Conservation (phyloP, 768 basidiomycete genomes). For the Hygrophorus pudorinus region DNA sequence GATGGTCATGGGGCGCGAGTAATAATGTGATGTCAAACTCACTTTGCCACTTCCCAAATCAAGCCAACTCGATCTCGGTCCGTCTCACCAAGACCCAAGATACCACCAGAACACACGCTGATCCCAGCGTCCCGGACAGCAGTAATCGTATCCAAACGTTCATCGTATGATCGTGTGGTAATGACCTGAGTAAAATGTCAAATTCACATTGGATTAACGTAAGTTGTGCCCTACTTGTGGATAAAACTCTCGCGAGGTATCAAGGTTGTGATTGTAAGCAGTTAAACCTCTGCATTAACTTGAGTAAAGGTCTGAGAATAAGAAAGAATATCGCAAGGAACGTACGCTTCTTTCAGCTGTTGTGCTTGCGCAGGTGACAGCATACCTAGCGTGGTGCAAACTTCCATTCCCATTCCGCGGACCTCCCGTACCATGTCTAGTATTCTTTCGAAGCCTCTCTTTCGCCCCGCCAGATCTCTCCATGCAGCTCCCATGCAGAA, state of each 20-base stretch:
- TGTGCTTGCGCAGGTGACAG: conserved; percentile 86
- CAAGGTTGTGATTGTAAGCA: conserved; percentile 98
- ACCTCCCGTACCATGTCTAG: conserved; percentile 85
- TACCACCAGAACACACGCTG: conserved; percentile 95
- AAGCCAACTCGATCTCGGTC: conserved; percentile 86
- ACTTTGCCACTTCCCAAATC: conserved; percentile 91
- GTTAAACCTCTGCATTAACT: conserved; percentile 61
- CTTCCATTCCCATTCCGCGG: conserved; percentile 97
- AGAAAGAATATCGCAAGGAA: conserved; percentile 7
- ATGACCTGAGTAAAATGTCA: conserved; percentile 55
- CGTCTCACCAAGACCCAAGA: conserved; percentile 87
- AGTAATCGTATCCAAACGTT: conserved; percentile 79
- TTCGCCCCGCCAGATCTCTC: conserved; percentile 88
- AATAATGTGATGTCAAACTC: conserved; percentile 23
- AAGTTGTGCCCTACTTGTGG: conserved; percentile 47
- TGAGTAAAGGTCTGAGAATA: conserved; percentile 8
- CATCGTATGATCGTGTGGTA: conserved; percentile 90
- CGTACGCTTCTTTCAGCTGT: conserved; percentile 88
- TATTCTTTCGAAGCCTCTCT: conserved; percentile 89
- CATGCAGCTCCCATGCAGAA: conserved; percentile 99
- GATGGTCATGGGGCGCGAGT: conserved; percentile 2
- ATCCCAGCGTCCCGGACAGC: conserved; percentile 94
- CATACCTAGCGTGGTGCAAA: conserved; percentile 98
- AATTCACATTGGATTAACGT: not conserved
- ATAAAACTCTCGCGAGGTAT: conserved; percentile 96